phyloP scores from a whole-genome alignment of 805 yeast species.

The Metschnikowia santaceciliae region DNA sequence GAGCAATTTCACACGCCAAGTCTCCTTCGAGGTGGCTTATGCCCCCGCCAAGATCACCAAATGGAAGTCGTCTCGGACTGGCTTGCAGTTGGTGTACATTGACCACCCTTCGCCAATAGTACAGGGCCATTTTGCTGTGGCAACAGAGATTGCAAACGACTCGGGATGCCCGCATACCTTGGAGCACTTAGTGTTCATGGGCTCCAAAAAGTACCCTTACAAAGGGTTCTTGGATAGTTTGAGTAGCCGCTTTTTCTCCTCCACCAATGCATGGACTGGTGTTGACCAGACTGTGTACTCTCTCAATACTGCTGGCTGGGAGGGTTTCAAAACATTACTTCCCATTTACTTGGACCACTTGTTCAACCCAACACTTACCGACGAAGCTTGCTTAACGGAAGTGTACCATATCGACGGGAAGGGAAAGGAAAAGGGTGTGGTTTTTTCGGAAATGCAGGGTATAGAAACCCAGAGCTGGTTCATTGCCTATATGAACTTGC shows the following conservation, averaged over 20 bases:
- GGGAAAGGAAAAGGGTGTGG: conserved; percentile 93
- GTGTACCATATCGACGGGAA: conserved; percentile 92
- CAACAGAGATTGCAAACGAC: conserved; percentile 84
- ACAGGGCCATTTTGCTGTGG: conserved; percentile 93
- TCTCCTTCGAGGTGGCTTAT: conserved; percentile 61
- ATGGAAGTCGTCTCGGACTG: conserved; percentile 78
- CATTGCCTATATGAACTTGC: conserved; percentile 54
- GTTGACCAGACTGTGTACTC: conserved; percentile 96
- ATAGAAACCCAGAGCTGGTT: conserved; percentile 77
- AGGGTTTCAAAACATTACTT: conserved; percentile 76
- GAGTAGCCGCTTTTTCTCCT: conserved; percentile 78
- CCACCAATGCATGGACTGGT: conserved; percentile 96
- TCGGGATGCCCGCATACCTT: conserved; percentile 94
- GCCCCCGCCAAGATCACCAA: conserved; percentile 69
- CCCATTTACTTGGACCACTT: conserved; percentile 92
- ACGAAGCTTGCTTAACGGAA: conserved; percentile 88
- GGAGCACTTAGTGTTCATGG: conserved; percentile 94
- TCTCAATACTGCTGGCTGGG: conserved; percentile 91
- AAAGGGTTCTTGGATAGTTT: conserved; percentile 86
- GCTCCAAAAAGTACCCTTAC: conserved; percentile 82
- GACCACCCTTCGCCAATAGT: conserved; percentile 83
- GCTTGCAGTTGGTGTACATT: conserved; percentile 73
- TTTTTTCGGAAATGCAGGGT: conserved; percentile 95
- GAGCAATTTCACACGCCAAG: conserved; percentile 27
- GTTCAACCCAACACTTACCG: conserved; percentile 78